phyloP scores from a whole-genome alignment of 306 rosid species.

The Rosa chinensis region DNA sequence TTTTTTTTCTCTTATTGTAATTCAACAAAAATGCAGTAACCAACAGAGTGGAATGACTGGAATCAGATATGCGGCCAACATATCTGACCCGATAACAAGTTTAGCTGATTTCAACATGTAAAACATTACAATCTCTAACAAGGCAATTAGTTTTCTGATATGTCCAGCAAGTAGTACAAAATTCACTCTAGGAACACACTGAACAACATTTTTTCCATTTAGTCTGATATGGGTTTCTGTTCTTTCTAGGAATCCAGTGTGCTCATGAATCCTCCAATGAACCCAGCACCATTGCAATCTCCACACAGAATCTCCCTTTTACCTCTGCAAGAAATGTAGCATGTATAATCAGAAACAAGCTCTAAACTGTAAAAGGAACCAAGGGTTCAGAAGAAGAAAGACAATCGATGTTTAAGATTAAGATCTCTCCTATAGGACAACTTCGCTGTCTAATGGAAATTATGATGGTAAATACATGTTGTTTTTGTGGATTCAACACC shows the following conservation, averaged over 20 bases:
- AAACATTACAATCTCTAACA: constrained; percentile 3
- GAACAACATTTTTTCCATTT: neutral
- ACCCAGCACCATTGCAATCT: constrained; percentile 93
- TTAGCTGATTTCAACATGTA: neutral
- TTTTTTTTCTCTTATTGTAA: no score
- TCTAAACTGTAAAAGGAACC: neutral
- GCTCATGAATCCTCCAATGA: constrained; percentile 91
- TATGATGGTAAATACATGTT: neutral
- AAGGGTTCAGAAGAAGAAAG: neutral
- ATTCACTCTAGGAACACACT: neutral
- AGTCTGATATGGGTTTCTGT: neutral
- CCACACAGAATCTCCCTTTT: constrained; percentile 86
- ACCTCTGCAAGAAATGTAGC: constrained; percentile 61
- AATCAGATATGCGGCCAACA: neutral
- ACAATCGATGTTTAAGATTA: neutral
- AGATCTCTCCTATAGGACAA: neutral
- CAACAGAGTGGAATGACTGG: neutral
- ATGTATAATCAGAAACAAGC: constrained; percentile 5
- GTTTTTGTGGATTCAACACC: neutral
- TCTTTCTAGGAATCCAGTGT: constrained; percentile 56
- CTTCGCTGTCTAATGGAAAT: neutral
- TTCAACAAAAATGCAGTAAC: neutral
- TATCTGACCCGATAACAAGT: neutral
- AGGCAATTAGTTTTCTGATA: neutral
- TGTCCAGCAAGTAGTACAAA: neutral